Conservation (phyloP, 1,284 basidiomycete genomes). For the Apiotrichum mycotoxinovorans region DNA sequence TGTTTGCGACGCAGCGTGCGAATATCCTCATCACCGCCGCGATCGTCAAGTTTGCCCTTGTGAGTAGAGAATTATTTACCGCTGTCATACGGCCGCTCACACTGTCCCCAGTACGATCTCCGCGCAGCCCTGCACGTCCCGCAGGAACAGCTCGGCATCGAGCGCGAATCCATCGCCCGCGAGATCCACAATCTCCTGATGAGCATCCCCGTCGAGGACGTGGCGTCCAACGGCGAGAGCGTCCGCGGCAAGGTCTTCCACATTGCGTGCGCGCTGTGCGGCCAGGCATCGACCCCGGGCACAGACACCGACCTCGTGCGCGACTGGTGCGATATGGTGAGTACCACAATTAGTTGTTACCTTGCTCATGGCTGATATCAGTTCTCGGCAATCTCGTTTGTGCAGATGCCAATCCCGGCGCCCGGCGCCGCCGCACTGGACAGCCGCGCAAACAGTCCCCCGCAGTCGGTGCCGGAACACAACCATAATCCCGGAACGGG, state of each 20-base stretch:
- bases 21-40: constrained; percentile 48
- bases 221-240: constrained; percentile 49
- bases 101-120: constrained; percentile 31
- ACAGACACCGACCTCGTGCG: constrained; percentile 43
- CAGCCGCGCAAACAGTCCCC: constrained; percentile 29
- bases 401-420: constrained; percentile 48
- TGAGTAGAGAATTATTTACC: constrained; percentile 20
- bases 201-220: constrained; percentile 47
- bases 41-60: constrained; percentile 48
- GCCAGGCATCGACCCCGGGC: constrained; percentile 29
- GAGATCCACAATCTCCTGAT: constrained; percentile 47
- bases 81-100: not conserved
- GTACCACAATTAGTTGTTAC: constrained; percentile 3
- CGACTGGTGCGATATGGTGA: constrained; percentile 50
- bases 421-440: constrained; percentile 29
- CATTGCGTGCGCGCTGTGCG: constrained; percentile 46
- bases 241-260: constrained; percentile 49
- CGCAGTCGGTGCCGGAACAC: constrained; percentile 9
- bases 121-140: constrained; percentile 36
- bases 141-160: constrained; percentile 36
- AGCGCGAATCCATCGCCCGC: constrained; percentile 43
- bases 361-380: constrained; percentile 11
- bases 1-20: constrained; percentile 45
- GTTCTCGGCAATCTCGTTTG: constrained; percentile 48
- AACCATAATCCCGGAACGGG: too few species aligned